Percentiles rank a stretch among this genome's conserved stretches.
These are phyloP conservation scores for Phytopythium oedochilum DNA, from an alignment of 352 stramenopile species.

Conservation along the genomic window DNA sequence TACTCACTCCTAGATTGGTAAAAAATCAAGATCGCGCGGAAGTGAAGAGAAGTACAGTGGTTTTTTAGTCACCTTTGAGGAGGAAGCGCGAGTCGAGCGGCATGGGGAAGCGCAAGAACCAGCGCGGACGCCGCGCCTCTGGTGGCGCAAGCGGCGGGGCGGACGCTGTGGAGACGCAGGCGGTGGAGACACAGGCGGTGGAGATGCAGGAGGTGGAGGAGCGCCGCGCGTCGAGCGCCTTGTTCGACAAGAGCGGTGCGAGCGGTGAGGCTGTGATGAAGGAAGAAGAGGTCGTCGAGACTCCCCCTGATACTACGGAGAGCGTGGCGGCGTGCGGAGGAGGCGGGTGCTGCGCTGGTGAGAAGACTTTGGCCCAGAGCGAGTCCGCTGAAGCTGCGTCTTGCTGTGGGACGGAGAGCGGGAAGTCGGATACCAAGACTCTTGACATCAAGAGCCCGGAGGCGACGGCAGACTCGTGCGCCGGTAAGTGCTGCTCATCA, in stretches of 20 bases:
- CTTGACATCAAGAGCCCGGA: background rate
- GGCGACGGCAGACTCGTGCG: background rate
- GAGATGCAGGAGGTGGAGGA: background rate
- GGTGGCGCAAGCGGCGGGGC: background rate
- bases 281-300: background rate
- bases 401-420: background rate
- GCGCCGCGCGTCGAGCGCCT: background rate
- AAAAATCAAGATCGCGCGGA: no score
- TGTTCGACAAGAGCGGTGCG: background rate
- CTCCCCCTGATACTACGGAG: background rate
- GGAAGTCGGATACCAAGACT: no score
- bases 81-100: background rate
- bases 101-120: conserved; percentile 7
- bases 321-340: background rate
- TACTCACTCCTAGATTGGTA: no score
- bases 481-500: background rate
- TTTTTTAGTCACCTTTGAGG: no score
- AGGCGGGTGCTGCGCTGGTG: background rate
- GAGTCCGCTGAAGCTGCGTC: background rate
- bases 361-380: background rate
- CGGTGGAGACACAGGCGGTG: background rate
- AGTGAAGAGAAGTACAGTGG: no score
- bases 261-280: background rate
- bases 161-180: background rate
- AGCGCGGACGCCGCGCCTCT: background rate